These are phyloP conservation scores for Populus hybrid DNA, from an alignment of 441 rosid genomes.

Conservation along the genomic window DNA sequence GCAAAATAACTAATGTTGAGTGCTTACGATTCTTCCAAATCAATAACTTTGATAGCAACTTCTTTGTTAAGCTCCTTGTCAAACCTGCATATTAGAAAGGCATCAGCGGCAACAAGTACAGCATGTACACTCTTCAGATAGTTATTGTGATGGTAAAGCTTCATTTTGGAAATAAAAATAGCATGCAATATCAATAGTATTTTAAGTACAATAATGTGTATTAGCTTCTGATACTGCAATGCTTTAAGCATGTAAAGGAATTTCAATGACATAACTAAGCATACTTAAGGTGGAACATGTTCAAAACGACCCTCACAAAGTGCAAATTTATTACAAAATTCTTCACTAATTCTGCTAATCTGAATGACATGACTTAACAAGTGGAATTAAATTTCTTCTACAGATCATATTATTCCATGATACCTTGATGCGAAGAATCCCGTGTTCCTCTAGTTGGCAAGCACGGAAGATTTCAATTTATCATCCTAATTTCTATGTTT, in stretches of 20 bases:
- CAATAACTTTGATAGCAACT: conserved; percentile 98
- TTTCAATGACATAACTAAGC: not conserved
- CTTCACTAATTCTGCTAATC: not conserved
- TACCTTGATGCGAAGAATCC: not conserved
- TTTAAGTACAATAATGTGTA: not conserved
- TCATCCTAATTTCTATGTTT: not conserved
- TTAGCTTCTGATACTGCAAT: not conserved
- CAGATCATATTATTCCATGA: not conserved
- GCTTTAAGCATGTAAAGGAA: not conserved
- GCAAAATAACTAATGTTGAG: conserved; percentile 2
- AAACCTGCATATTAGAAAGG: conserved; percentile 58
- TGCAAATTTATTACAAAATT: not conserved
- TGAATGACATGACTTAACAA: not conserved
- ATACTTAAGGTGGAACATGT: not conserved
- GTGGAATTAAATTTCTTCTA: not conserved
- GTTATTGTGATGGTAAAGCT: conserved; percentile 1
- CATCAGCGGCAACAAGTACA: conserved; percentile 11
- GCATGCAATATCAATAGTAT: not conserved
- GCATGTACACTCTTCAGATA: not conserved
- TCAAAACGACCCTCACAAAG: not conserved
- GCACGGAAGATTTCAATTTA: not conserved
- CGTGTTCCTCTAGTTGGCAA: not conserved
- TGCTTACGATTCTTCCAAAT: conserved; percentile 98
- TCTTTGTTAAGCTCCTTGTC: conserved; percentile 93
- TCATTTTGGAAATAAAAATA: not conserved